Conservation (phyloP, 2,329 filamentous ascomycete species). For the Botrytis tulipae region DNA sequence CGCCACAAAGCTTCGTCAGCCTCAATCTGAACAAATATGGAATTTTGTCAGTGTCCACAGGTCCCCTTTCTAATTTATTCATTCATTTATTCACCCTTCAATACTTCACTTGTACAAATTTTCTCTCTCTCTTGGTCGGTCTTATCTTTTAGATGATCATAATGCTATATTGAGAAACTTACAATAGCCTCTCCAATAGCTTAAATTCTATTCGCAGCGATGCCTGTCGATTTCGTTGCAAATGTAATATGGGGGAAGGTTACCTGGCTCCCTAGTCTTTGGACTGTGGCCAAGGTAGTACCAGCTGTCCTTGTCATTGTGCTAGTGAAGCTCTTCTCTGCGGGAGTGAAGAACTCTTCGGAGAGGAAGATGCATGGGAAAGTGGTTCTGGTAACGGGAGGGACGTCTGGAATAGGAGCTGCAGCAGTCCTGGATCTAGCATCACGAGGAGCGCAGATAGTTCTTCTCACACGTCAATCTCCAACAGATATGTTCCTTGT, state of each 20-base stretch:
- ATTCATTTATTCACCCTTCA: not conserved
- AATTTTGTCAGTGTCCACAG: not conserved
- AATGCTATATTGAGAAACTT: constrained; percentile 11
- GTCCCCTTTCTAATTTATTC: not conserved
- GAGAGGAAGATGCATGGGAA: constrained; percentile 90
- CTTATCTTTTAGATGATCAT: not conserved
- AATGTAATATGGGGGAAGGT: constrained; percentile 31
- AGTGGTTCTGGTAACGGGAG: constrained; percentile 89
- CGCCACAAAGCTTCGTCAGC: constrained; percentile 14
- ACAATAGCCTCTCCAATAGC: not conserved
- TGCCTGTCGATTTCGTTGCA: constrained; percentile 38
- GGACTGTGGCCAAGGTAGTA: constrained; percentile 54
- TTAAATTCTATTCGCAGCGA: constrained; percentile 21
- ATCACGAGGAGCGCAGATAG: constrained; percentile 78
- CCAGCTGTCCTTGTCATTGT: constrained; percentile 52
- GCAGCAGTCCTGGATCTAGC: constrained; percentile 73
- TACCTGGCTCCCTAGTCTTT: constrained; percentile 29
- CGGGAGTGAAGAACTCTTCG: constrained; percentile 69
- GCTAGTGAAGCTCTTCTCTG: constrained; percentile 71
- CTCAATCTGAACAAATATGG: constrained; percentile 19
- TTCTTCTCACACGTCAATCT: constrained; percentile 81
- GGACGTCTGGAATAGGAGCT: constrained; percentile 89
- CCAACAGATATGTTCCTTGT: constrained; percentile 83
- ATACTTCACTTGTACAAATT: not conserved
- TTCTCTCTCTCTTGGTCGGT: not conserved